phyloP scores from a whole-genome alignment of 768 basidiomycete species.

The Boletus patriciae region DNA sequence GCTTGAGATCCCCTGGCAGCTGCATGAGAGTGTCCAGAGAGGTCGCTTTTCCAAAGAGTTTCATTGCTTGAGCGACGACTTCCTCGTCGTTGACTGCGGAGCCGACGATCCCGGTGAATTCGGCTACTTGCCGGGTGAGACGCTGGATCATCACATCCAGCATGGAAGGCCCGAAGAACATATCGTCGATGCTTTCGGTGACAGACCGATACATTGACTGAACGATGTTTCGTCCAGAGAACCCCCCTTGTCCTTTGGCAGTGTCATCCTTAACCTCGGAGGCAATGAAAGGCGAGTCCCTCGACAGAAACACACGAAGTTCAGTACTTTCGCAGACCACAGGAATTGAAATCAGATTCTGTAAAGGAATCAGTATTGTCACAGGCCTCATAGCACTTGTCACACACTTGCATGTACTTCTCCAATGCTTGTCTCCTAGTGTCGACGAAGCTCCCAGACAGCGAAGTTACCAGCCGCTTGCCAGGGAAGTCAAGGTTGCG shows the following conservation, averaged over 20 bases:
- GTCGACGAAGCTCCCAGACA: constrained; percentile 88
- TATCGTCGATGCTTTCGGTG: constrained; percentile 93
- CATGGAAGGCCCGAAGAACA: constrained; percentile 96
- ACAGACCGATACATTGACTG: constrained; percentile 89
- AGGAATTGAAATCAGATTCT: constrained; percentile 75
- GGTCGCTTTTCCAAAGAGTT: constrained; percentile 61
- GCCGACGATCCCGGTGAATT: constrained; percentile 81
- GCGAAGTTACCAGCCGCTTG: constrained; percentile 85
- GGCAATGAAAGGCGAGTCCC: constrained; percentile 80
- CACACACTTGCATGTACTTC: constrained; percentile 81
- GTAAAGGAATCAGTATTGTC: constrained; percentile 3
- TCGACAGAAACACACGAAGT: constrained; percentile 81
- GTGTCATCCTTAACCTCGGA: constrained; percentile 43
- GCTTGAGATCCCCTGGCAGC: constrained; percentile 74
- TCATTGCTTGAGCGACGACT: constrained; percentile 75
- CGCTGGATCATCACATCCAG: constrained; percentile 92
- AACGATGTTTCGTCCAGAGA: constrained; percentile 75
- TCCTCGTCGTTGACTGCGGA: constrained; percentile 82
- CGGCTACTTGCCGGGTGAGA: constrained; percentile 85
- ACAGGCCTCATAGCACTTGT: neutral
- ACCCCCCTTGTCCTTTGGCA: constrained; percentile 44
- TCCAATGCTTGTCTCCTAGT: constrained; percentile 75
- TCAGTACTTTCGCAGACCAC: constrained; percentile 80
- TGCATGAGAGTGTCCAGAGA: constrained; percentile 71
- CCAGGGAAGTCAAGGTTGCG: constrained; percentile 85